A percentile compares a stretch with the other conserved stretches of the same genome.
Evolutionary conservation across 257 asterid species (phyloP).

Genomic region (Solanum tarijense): DNA sequence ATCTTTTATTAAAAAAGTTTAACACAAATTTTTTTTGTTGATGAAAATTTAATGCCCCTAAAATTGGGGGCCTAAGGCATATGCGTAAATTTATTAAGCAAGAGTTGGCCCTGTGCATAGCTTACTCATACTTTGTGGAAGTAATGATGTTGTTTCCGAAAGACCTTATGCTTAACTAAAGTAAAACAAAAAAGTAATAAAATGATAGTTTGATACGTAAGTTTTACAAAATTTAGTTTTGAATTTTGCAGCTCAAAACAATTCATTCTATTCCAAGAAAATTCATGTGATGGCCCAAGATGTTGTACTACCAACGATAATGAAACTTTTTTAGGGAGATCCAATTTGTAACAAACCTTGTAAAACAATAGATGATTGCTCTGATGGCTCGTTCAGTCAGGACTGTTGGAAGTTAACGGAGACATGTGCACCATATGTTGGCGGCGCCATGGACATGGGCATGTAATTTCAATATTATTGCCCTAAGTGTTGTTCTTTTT

Average conservation of each 20-base stretch:
- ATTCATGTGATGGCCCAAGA: background rate
- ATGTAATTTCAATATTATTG: background rate
- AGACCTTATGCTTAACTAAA: too few species aligned
- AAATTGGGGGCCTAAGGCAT: too few species aligned
- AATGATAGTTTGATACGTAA: too few species aligned
- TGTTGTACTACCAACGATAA: background rate
- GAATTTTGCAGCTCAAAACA: background rate
- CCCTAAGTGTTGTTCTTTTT: background rate
- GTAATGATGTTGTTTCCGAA: too few species aligned
- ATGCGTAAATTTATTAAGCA: too few species aligned
- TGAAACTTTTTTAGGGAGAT: background rate
- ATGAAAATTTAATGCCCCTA: too few species aligned
- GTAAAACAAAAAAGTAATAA: too few species aligned
- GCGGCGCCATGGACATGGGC: background rate
- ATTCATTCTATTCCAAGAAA: background rate
- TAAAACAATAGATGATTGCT: background rate
- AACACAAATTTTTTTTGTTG: too few species aligned
- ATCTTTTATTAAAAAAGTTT: too few species aligned
- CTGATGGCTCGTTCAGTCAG: background rate
- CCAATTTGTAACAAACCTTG: background rate
- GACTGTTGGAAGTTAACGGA: background rate
- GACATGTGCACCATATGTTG: background rate
- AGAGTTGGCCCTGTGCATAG: too few species aligned
- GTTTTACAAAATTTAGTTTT: too few species aligned
- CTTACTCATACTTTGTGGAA: too few species aligned